Base-by-base conservation (phyloP, 306 rosid genomes). In the Morella rubra region DNA sequence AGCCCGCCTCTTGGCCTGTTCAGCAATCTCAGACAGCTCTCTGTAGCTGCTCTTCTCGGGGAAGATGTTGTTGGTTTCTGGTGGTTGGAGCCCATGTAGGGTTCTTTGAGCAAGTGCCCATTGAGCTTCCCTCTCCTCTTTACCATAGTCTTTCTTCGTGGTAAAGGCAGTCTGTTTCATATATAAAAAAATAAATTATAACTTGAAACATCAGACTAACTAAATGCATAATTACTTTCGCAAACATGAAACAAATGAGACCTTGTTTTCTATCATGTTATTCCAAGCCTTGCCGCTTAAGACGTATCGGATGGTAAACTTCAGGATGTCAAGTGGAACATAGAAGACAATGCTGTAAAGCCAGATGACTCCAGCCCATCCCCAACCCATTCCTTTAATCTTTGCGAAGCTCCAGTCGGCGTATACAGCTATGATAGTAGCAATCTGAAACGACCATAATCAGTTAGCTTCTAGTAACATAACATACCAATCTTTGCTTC, bases 331-430 rank as follows among this genome's bases (percentile, higher is more conserved):
- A 8, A 95, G 96, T 15, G 97, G 98, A 78, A 90, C 18, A 77
- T 92, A 95, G 90, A 89, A 89, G 47, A 95, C 90, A 85, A 92
- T 8, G 54, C 97, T 95, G 89, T 95, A 95, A 76, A 95, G 77
- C 98, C 98, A 95, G 78, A 95, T 86, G 74, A 95, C 98, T 83
- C 97, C 98, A 40, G 98, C 98, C 98, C 98, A 95, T 75, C 98
- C 98, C 98, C 98, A 95, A 64, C 94, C 97, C 65, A 79, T 69
- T 72, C 98, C 98, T 55, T 89, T 55, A 13, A 95, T 92, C 81
- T 71, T 95, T 51, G 98, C 98, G 24, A 95, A 95, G n/a, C 83
- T 80, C 98, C 98, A 95, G 64, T 90, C 42, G 14, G 98, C 98
- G 77, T 95, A 95, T 44, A 95, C 98, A 73, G 98, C 96, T 55